Evolutionary conservation across 306 rosid species (phyloP).

Genomic region (Arachis hypogaea): DNA sequence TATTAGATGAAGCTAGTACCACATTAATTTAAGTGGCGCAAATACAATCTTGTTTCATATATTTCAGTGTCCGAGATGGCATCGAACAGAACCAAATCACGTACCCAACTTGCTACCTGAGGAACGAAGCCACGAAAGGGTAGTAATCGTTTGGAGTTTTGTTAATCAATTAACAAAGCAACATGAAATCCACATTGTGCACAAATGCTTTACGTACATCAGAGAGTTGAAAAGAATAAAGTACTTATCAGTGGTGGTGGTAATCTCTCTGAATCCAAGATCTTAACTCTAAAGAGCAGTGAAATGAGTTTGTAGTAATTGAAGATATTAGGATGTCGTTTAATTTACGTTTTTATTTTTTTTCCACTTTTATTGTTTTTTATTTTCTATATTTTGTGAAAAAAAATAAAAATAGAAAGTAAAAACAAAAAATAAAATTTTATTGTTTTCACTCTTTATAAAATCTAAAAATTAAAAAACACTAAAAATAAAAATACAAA

Average conservation of each 20-base stretch:
- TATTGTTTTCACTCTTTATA: too few species aligned
- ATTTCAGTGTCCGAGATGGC: conserved; percentile 2
- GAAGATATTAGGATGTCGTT: neutral
- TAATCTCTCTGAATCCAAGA: too few species aligned
- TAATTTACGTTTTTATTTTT: too few species aligned
- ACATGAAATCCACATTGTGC: conserved; percentile 18
- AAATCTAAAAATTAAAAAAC: too few species aligned
- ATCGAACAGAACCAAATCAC: conserved; percentile 6
- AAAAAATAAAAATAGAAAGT: too few species aligned
- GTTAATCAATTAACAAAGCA: conserved; percentile 5
- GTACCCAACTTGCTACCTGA: conserved; percentile 9
- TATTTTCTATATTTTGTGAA: too few species aligned
- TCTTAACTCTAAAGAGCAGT: too few species aligned
- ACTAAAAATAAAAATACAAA: too few species aligned
- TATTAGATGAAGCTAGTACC: neutral
- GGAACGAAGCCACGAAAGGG: neutral
- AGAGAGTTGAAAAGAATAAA: conserved; percentile 3
- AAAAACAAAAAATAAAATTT: too few species aligned
- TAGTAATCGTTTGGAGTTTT: conserved; percentile 7
- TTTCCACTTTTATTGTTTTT: too few species aligned
- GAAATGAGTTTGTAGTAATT: neutral
- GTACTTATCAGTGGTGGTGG: neutral
- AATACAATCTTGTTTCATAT: neutral
- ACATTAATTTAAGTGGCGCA: too few species aligned
- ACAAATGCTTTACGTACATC: neutral